Conservation (phyloP, 75 land plant genomes). For the Cryptomeria japonica region DNA sequence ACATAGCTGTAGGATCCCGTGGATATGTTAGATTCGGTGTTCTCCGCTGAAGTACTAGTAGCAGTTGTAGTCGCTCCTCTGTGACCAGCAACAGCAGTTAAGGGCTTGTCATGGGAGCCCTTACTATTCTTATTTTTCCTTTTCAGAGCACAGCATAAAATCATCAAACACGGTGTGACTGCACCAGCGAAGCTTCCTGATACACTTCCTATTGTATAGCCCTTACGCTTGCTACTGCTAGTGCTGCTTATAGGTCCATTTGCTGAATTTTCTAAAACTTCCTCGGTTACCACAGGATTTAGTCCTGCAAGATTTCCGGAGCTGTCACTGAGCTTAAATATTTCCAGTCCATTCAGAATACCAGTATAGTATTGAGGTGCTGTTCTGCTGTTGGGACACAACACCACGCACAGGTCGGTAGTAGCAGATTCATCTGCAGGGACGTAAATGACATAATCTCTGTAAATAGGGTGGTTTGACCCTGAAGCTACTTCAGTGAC, state of each 20-base stretch:
- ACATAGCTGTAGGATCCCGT: neutral
- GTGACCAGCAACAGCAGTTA: too few species aligned
- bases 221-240: neutral
- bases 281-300: constrained; percentile 1
- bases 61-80: neutral
- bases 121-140: neutral
- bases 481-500: constrained; percentile 23
- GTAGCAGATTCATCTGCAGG: constrained; percentile 17
- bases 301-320: constrained; percentile 21
- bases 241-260: neutral
- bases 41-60: neutral
- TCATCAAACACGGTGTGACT: neutral
- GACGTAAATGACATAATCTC: constrained; percentile 42
- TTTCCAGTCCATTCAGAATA: constrained; percentile 41
- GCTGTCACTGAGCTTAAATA: constrained; percentile 33
- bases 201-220: neutral
- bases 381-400: too few species aligned
- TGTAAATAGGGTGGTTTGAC: constrained; percentile 30
- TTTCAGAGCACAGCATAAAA: neutral
- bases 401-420: constrained; percentile 10
- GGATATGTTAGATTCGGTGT: neutral
- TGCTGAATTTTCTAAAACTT: neutral
- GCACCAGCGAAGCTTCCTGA: neutral
- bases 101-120: neutral
- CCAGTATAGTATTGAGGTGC: constrained; percentile 12